Conservation (phyloP, 2,329 filamentous ascomycete species). For the Exserohilum turcica region DNA sequence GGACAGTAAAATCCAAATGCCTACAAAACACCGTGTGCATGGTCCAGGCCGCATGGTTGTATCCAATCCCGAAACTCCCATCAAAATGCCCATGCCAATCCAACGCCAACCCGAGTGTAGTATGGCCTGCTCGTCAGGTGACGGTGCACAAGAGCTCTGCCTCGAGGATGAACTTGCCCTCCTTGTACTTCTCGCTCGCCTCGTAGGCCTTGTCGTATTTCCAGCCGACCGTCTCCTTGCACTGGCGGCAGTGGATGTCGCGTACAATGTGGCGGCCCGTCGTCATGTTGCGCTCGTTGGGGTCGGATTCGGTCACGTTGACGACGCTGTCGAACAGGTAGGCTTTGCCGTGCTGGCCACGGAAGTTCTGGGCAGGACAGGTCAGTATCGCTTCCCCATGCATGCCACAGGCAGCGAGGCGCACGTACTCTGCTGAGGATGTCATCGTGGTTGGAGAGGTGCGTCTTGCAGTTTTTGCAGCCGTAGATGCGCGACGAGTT, state of each 20-base stretch:
- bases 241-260: slow-evolving; percentile 89
- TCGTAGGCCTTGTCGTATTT: slow-evolving; percentile 99
- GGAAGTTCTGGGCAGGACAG: slow-evolving; percentile 79
- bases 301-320: slow-evolving; percentile 81
- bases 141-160: slow-evolving; percentile 86
- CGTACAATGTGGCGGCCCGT: slow-evolving; percentile 93
- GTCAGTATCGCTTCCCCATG: slow-evolving; percentile 8
- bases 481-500: slow-evolving; percentile 86
- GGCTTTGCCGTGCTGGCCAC: slow-evolving; percentile 96
- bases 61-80: slow-evolving; percentile 27
- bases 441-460: slow-evolving; percentile 92
- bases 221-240: slow-evolving; percentile 93
- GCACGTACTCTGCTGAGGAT: slow-evolving; percentile 84
- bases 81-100: slow-evolving; percentile 29
- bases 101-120: neutral
- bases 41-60: slow-evolving; percentile 6
- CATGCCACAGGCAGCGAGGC: neutral
- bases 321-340: slow-evolving; percentile 95
- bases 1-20: slow-evolving; percentile 4
- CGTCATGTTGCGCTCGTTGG: slow-evolving; percentile 97
- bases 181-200: slow-evolving; percentile 92
- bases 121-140: slow-evolving; percentile 40
- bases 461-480: slow-evolving; percentile 91
- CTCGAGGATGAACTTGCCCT: slow-evolving; percentile 97
- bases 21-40: slow-evolving; percentile 5